A percentile compares a stretch with the other conserved stretches of the same genome.
Evolutionary conservation across 2,329 filamentous ascomycete genomes (phyloP).

Genomic region (Sphaerulina populicola): DNA sequence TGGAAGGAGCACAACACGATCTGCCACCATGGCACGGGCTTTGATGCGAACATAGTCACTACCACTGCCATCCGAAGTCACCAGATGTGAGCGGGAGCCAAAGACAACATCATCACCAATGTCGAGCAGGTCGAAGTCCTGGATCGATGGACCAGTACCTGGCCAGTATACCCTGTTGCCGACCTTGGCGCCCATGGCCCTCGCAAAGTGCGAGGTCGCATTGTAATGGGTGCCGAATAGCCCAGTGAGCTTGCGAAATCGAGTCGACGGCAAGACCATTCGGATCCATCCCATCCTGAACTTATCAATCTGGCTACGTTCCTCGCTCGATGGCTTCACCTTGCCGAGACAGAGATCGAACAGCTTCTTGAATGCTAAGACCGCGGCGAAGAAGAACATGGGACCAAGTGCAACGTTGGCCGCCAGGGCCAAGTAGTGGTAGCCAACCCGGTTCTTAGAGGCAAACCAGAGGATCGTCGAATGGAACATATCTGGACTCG

Average conservation of each 20-base stretch:
- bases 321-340: slow-evolving; percentile 32
- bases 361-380: slow-evolving; percentile 36
- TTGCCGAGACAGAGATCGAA: slow-evolving; percentile 32
- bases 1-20: slow-evolving; percentile 47
- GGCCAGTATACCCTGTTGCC: slow-evolving; percentile 52
- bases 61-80: slow-evolving; percentile 47
- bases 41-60: slow-evolving; percentile 43
- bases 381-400: slow-evolving; percentile 40
- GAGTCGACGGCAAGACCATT: slow-evolving; percentile 38
- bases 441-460: slow-evolving; percentile 40
- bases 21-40: slow-evolving; percentile 49
- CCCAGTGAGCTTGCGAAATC: slow-evolving; percentile 43
- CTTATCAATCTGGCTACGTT: slow-evolving; percentile 34
- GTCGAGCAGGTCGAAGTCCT: slow-evolving; percentile 49
- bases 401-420: slow-evolving; percentile 39
- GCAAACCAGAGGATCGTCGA: slow-evolving; percentile 46
- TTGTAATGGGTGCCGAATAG: slow-evolving; percentile 51
- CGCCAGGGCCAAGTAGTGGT: slow-evolving; percentile 44
- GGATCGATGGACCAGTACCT: slow-evolving; percentile 47
- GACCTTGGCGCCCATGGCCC: slow-evolving; percentile 46
- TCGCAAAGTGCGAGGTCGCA: slow-evolving; percentile 44
- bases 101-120: slow-evolving; percentile 54
- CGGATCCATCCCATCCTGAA: slow-evolving; percentile 43
- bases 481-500: slow-evolving; percentile 34
- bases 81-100: slow-evolving; percentile 47